Percentiles rank a stretch among this genome's conserved stretches.
phyloP scores from a whole-genome alignment of 495 filamentous ascomycete genomes.

The Hyaloscypha hepaticicola region DNA sequence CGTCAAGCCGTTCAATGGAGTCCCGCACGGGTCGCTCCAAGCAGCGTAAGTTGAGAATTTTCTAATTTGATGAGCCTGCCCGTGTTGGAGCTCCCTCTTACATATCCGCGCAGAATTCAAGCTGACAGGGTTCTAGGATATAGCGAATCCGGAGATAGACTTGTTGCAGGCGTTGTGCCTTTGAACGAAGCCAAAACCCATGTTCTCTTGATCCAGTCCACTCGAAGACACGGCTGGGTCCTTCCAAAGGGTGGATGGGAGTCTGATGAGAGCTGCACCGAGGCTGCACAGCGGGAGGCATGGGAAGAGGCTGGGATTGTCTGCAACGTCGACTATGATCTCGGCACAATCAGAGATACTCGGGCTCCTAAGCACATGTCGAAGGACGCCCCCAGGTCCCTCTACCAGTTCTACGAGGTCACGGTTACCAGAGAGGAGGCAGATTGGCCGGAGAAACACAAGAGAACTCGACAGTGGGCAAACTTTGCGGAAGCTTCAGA shows the following conservation, averaged over 20 bases:
- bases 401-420: conserved; percentile 88
- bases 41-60: conserved; percentile 63
- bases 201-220: conserved; percentile 92
- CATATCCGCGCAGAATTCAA: background rate
- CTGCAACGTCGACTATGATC: conserved; percentile 74
- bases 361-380: conserved; percentile 39
- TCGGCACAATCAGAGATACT: conserved; percentile 82
- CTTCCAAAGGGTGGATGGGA: conserved; percentile 98
- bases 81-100: background rate
- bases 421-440: conserved; percentile 76
- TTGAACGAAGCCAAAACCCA: conserved; percentile 63
- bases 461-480: conserved; percentile 87
- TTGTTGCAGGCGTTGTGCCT: conserved; percentile 93
- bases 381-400: conserved; percentile 67
- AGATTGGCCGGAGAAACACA: conserved; percentile 93
- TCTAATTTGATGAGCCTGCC: background rate
- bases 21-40: conserved; percentile 72
- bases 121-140: conserved; percentile 65
- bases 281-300: conserved; percentile 71
- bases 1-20: conserved; percentile 69
- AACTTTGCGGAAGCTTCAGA: conserved; percentile 75
- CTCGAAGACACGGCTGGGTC: conserved; percentile 85
- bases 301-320: conserved; percentile 97
- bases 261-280: conserved; percentile 71
- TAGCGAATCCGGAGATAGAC: conserved; percentile 84